Evolutionary conservation across 352 stramenopile genomes (phyloP).

Genomic region (Phytophthora tubulina): DNA sequence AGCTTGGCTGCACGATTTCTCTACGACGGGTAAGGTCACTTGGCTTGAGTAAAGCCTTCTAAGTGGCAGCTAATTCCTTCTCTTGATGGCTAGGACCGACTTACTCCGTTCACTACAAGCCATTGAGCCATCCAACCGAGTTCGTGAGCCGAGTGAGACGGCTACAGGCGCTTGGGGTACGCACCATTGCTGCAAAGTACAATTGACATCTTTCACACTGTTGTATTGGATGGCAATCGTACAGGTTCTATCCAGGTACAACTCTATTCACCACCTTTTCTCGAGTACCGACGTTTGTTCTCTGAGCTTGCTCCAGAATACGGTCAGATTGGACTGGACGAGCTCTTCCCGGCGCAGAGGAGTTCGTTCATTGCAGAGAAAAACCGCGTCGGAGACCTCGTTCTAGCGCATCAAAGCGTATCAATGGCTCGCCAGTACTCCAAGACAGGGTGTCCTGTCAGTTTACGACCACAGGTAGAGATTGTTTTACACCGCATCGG

Average conservation of each 20-base stretch:
- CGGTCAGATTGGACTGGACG: constrained; percentile 76
- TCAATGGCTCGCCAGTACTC: constrained; percentile 82
- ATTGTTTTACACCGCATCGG: not conserved
- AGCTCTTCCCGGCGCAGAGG: constrained; percentile 63
- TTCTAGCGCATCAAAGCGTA: constrained; percentile 67
- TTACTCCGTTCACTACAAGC: constrained; percentile 70
- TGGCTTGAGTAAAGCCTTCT: not conserved
- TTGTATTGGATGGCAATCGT: constrained; percentile 3
- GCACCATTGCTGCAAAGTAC: not conserved
- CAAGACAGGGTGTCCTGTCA: constrained; percentile 76
- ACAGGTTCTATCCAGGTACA: constrained; percentile 73
- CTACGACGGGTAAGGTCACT: constrained; percentile 63
- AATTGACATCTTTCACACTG: not conserved
- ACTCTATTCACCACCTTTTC: constrained; percentile 51
- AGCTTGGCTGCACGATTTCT: constrained; percentile 54
- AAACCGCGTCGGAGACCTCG: constrained; percentile 69
- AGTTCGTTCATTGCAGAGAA: constrained; percentile 72
- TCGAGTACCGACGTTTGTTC: constrained; percentile 58
- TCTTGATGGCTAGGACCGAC: constrained; percentile 53
- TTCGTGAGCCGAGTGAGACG: constrained; percentile 16
- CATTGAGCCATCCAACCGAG: constrained; percentile 63
- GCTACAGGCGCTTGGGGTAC: constrained; percentile 48
- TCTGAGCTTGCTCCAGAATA: constrained; percentile 57
- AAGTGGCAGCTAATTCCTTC: not conserved
- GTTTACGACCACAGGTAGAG: constrained; percentile 59